Percentiles rank a stretch among this genome's conserved stretches.
Evolutionary conservation across 192 early-diverging fungal species (phyloP).

Genomic region (Entomortierella chlamydospora): DNA sequence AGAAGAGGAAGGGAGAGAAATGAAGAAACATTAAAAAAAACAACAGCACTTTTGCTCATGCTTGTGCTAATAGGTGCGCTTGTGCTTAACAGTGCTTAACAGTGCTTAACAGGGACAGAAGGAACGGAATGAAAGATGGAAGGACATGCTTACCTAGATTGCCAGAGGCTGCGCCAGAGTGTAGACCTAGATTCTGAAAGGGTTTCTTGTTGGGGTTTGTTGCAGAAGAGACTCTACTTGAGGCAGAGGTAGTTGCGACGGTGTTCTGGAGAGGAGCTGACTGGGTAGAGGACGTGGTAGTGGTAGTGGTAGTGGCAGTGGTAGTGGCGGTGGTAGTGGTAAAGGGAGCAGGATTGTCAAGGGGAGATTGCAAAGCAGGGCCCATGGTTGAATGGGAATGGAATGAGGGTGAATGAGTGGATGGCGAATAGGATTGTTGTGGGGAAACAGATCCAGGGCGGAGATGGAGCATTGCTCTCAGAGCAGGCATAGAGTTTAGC

Average conservation of each 20-base stretch:
- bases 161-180: constrained; percentile 64
- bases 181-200: constrained; percentile 52
- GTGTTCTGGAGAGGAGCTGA: neutral
- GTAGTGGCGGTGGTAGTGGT: too few species aligned
- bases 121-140: neutral
- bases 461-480: constrained; percentile 51
- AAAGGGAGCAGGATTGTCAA: too few species aligned
- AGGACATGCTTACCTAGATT: constrained; percentile 57
- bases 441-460: constrained; percentile 16
- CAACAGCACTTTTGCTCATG: too few species aligned
- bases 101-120: neutral
- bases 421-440: constrained; percentile 1
- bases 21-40: too few species aligned
- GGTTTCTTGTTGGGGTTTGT: constrained; percentile 11
- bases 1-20: too few species aligned
- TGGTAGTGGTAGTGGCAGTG: neutral
- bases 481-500: constrained; percentile 21
- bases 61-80: too few species aligned
- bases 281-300: neutral
- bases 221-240: neutral
- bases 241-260: neutral
- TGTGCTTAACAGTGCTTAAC: too few species aligned
- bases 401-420: neutral
- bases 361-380: too few species aligned
- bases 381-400: too few species aligned